These are phyloP conservation scores for Isatis lusitanica DNA, from an alignment of 441 rosid genomes.

Conservation along the genomic window DNA sequence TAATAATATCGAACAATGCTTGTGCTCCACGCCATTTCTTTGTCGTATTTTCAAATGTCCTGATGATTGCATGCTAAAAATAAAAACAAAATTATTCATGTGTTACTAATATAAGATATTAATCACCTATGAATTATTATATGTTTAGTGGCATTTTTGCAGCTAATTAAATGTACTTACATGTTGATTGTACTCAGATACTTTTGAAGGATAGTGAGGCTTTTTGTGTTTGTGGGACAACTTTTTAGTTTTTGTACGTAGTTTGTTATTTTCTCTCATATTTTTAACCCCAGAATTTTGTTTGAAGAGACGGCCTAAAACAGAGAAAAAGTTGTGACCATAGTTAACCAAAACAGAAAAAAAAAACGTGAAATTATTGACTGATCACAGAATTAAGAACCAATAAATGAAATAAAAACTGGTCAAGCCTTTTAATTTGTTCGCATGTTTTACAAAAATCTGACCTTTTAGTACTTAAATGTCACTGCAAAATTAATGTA, in stretches of 20 bases:
- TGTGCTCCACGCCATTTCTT: slow-evolving; percentile 33
- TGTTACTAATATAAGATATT: background rate
- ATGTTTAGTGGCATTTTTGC: background rate
- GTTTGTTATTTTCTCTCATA: background rate
- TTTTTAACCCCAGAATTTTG: background rate
- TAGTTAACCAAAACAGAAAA: too few species aligned
- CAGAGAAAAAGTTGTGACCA: too few species aligned
- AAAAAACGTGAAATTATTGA: too few species aligned
- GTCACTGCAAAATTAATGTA: too few species aligned
- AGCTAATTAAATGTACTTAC: slow-evolving; percentile 17
- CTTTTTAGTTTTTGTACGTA: background rate
- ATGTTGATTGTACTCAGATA: slow-evolving; percentile 15
- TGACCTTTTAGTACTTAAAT: too few species aligned
- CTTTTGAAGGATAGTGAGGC: background rate
- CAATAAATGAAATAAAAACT: too few species aligned
- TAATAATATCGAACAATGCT: slow-evolving; percentile 18
- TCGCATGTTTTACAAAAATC: too few species aligned
- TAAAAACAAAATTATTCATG: background rate
- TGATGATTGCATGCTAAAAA: slow-evolving; percentile 20
- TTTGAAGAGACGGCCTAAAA: slow-evolving; percentile 10
- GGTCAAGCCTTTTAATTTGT: too few species aligned
- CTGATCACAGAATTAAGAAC: too few species aligned
- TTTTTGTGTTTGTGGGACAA: background rate
- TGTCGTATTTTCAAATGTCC: slow-evolving; percentile 24
- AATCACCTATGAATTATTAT: background rate